These are phyloP conservation scores for Fraxinus cuspidata DNA, from an alignment of 257 asterid genomes.

Conservation along the genomic window DNA sequence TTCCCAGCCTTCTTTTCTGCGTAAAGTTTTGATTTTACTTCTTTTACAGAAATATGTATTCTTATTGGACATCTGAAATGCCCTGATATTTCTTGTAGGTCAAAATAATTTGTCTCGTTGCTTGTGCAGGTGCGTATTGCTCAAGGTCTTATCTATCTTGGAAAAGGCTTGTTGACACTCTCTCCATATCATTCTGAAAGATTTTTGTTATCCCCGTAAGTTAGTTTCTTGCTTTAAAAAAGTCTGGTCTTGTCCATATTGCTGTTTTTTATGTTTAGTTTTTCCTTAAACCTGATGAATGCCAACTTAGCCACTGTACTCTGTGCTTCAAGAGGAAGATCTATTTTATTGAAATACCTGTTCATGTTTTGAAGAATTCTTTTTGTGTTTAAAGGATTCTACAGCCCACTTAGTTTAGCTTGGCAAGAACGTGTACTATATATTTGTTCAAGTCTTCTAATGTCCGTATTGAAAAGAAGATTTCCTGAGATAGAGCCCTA, in stretches of 20 bases:
- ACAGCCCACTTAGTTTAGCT: not conserved
- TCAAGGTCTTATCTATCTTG: conserved; percentile 87
- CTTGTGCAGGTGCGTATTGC: conserved; percentile 83
- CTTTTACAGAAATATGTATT: not conserved
- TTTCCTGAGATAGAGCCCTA: not conserved
- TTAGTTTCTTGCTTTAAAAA: not conserved
- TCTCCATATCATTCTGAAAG: conserved; percentile 91
- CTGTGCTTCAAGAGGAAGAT: not conserved
- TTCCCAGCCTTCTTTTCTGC: conserved; percentile 90
- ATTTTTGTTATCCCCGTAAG: conserved; percentile 80
- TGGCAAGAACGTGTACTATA: not conserved
- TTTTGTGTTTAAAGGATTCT: not conserved
- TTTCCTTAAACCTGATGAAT: not conserved
- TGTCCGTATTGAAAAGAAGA: too few relatives aligned
- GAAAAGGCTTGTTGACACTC: conserved; percentile 85
- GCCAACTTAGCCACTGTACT: not conserved
- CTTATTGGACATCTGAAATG: not conserved
- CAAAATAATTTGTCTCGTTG: not conserved
- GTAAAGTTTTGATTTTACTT: conserved; percentile 44
- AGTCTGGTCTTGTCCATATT: not conserved
- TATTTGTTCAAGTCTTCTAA: not conserved
- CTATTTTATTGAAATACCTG: not conserved
- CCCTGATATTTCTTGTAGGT: not conserved
- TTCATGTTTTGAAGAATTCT: not conserved
- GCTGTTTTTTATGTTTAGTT: not conserved